A percentile compares a stretch with the other conserved stretches of the same genome.
Conservation (phyloP, 192 early-diverging fungal species). For the Podochytrium sp. region DNA sequence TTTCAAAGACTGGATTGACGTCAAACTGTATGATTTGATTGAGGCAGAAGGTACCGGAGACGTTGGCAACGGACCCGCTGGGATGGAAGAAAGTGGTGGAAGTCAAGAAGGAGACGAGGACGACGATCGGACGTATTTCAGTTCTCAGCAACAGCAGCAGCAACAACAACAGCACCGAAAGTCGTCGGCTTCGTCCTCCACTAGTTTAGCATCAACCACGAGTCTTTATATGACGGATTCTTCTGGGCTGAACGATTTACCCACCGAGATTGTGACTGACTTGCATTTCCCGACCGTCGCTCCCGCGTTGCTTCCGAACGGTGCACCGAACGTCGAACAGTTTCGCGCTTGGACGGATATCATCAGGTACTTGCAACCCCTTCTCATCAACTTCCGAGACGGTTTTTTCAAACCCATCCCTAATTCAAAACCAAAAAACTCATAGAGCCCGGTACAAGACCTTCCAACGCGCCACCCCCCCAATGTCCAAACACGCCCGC, state of each 20-base stretch:
- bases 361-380: slow-evolving; percentile 7
- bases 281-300: slow-evolving; percentile 18
- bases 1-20: slow-evolving; percentile 17
- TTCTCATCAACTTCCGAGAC: neutral
- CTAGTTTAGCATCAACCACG: too few species aligned
- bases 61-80: neutral
- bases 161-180: neutral
- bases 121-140: neutral
- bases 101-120: neutral
- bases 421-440: neutral
- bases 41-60: neutral
- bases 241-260: neutral
- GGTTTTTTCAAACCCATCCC: neutral
- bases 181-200: too few species aligned
- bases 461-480: slow-evolving; percentile 26
- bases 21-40: neutral
- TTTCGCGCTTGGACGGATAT: slow-evolving; percentile 27
- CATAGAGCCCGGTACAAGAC: slow-evolving; percentile 11
- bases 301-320: neutral
- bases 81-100: neutral
- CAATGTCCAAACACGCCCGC: slow-evolving; percentile 28
- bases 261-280: neutral
- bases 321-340: neutral
- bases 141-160: neutral
- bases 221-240: too few species aligned